Percentiles rank a stretch among this genome's conserved stretches.
Evolutionary conservation across 73 alveolate species (phyloP).

Genomic region (Paramecium tetraurelia): DNA sequence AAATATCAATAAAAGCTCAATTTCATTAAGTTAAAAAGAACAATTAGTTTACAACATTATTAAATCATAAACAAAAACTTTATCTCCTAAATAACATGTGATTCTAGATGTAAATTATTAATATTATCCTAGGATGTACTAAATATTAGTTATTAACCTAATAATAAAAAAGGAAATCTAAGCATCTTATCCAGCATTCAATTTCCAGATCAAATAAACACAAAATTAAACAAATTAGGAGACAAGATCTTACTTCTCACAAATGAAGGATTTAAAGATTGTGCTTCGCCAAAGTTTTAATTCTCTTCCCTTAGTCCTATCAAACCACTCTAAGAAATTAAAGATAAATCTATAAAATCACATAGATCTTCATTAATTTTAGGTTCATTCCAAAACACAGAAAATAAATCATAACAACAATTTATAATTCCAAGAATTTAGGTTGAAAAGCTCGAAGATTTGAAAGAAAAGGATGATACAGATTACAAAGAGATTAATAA

Average conservation of each 20-base stretch:
- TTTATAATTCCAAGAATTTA: not conserved
- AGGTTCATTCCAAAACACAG: not conserved
- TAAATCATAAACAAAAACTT: slow-evolving; percentile 18
- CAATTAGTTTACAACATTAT: slow-evolving; percentile 1
- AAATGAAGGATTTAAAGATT: not conserved
- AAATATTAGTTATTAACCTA: not conserved
- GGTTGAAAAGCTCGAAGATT: not conserved
- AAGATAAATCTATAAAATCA: not conserved
- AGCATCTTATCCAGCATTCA: not conserved
- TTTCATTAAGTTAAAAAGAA: slow-evolving; percentile 23
- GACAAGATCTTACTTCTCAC: not conserved
- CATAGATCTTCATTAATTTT: not conserved
- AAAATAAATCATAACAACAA: not conserved
- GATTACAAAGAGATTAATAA: not conserved
- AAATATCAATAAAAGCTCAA: slow-evolving; percentile 22
- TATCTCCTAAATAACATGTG: not conserved
- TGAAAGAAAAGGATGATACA: not conserved
- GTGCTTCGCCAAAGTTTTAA: slow-evolving; percentile 34
- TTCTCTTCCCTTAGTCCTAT: slow-evolving; percentile 23
- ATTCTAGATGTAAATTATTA: slow-evolving; percentile 15
- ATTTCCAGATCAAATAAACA: not conserved
- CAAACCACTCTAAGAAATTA: not conserved
- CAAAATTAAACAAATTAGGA: not conserved
- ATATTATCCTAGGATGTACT: not conserved
- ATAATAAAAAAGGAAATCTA: not conserved